Evolutionary conservation across 805 yeast genomes (phyloP).

Genomic region (Candida namnaoensis): DNA sequence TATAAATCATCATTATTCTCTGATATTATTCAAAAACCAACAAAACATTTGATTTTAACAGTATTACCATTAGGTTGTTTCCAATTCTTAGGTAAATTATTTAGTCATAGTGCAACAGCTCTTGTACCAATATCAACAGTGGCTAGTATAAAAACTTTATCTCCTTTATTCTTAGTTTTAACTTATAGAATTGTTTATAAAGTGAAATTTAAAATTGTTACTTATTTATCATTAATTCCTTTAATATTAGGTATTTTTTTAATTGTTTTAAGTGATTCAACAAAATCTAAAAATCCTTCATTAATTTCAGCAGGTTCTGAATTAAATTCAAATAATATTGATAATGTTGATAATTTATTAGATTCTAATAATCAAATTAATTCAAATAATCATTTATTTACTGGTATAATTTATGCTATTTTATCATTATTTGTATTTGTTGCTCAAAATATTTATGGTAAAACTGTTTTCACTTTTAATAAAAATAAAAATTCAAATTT

Average conservation of each 20-base stretch:
- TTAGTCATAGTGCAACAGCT: slow-evolving; percentile 57
- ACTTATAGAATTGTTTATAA: slow-evolving; percentile 44
- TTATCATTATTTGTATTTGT: slow-evolving; percentile 70
- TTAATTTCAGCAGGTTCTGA: no score
- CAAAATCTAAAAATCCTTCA: no score
- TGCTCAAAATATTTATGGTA: slow-evolving; percentile 79
- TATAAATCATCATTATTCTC: slow-evolving; percentile 14
- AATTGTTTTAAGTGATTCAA: slow-evolving; percentile 21
- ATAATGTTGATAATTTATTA: slow-evolving; percentile 26
- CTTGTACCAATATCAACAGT: slow-evolving; percentile 61
- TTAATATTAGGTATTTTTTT: slow-evolving; percentile 44
- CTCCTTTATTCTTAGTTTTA: slow-evolving; percentile 51
- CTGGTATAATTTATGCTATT: slow-evolving; percentile 64
- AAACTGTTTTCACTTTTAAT: slow-evolving; percentile 58
- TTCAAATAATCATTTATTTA: slow-evolving; percentile 31
- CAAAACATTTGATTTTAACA: slow-evolving; percentile 32
- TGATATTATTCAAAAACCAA: slow-evolving; percentile 14
- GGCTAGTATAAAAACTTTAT: slow-evolving; percentile 59
- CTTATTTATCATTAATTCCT: slow-evolving; percentile 45
- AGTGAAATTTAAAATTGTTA: slow-evolving; percentile 39
- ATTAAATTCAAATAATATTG: no score
- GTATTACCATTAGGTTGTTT: slow-evolving; percentile 58
- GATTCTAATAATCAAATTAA: no score
- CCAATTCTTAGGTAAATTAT: slow-evolving; percentile 57
- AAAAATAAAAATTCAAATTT: slow-evolving; percentile 9